Base-by-base conservation (phyloP, 495 filamentous ascomycete species). In the Neurospora pannonica region DNA sequence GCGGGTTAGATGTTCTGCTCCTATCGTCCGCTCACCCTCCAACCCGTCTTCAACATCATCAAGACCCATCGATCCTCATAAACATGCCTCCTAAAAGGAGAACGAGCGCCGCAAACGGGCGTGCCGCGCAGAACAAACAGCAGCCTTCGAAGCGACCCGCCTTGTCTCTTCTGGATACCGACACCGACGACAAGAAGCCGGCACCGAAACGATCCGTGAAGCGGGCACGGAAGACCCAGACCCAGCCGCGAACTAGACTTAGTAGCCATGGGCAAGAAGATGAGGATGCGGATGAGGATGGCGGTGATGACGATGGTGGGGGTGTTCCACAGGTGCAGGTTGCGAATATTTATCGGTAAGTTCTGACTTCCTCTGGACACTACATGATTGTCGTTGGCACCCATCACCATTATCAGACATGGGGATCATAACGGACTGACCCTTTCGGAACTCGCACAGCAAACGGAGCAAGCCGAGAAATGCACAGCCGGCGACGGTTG, bases 401-500 rank as follows among this genome's bases (percentile, higher is more conserved):
- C 5, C 15, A 42, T 42, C 40, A 42, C 40, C 15, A 5, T 42
- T 42, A 19, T 5, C 40, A 42, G 40, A 42, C 40, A 42, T 19
- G 40, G 40, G 40, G 15, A 42, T 42, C 15, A 42, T 48, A n/a
- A 43, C 40, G n/a, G n/a, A 48, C 9, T 28, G 48, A 15, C 21
- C 5, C 7, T 67, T 15, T 9, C 15, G 54, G 5, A 19, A 19
- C 1, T 34, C 2, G 15, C 6, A 28, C 28, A 67, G 54, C 13
- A 67, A 67, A 34, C 54, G 54, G 7, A 67, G 54, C 54, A 67
- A 34, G 54, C 28, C 54, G 34, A 13, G 54, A 3, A 67, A 67
- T 17, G 24, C 74, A 13, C 73, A 67, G 60, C 73, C 76, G 21
- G 54, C 77, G 2, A 79, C 78, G 0, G 72, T 79, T 15, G 78